These are phyloP conservation scores for Coniochaeta prunicola DNA, from an alignment of 2,329 filamentous ascomycete genomes.

Conservation along the genomic window DNA sequence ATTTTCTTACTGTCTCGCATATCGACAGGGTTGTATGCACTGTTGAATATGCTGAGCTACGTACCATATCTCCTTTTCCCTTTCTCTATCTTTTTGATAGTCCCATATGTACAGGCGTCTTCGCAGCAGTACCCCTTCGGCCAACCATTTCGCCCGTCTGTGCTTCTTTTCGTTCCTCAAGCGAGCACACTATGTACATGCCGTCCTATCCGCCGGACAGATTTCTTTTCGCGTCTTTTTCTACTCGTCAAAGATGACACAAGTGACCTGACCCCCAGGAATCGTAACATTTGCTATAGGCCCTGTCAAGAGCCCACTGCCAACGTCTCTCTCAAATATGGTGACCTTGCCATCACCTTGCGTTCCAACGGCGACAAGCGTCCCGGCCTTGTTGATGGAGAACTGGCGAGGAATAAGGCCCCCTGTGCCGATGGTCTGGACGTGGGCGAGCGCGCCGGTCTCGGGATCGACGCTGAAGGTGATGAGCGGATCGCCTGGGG, in stretches of 20 bases:
- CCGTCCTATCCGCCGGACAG: background rate
- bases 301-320: slow-evolving; percentile 47
- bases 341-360: slow-evolving; percentile 55
- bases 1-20: background rate
- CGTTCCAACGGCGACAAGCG: slow-evolving; percentile 57
- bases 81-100: background rate
- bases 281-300: slow-evolving; percentile 31
- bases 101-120: background rate
- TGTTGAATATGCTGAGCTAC: background rate
- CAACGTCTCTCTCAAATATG: slow-evolving; percentile 51
- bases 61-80: background rate
- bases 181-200: background rate
- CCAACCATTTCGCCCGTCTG: background rate
- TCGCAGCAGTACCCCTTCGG: background rate
- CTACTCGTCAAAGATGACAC: slow-evolving; percentile 40
- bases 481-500: slow-evolving; percentile 57
- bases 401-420: slow-evolving; percentile 62
- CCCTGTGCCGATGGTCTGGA: slow-evolving; percentile 55
- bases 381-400: slow-evolving; percentile 56
- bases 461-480: slow-evolving; percentile 47
- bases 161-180: background rate
- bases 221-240: background rate
- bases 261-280: slow-evolving; percentile 36
- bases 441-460: slow-evolving; percentile 47
- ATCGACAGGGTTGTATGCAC: background rate